These are phyloP conservation scores for Chlamydomonas applanata DNA, from an alignment of 139 green algal species.

Conservation along the genomic window DNA sequence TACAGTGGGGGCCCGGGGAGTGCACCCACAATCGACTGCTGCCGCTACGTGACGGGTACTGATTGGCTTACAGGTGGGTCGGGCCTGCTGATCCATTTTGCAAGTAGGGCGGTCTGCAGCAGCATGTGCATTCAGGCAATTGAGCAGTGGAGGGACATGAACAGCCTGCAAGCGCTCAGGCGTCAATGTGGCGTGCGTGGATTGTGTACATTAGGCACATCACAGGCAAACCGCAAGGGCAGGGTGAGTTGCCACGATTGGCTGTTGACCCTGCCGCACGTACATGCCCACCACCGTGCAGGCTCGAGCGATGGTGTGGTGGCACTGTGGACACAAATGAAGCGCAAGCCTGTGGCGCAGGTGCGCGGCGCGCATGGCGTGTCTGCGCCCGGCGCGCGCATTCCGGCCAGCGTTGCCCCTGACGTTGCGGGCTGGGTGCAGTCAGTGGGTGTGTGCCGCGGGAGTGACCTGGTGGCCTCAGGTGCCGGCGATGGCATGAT, in stretches of 20 bases:
- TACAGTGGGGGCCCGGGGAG: background rate
- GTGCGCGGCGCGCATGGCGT: slow-evolving; percentile 27
- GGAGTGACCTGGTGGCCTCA: slow-evolving; percentile 71
- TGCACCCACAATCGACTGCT: slow-evolving; percentile 4
- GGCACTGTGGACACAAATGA: slow-evolving; percentile 63
- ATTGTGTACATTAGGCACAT: no score
- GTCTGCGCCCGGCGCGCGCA: background rate
- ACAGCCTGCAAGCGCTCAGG: no score
- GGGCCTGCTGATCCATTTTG: background rate
- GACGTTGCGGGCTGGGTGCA: slow-evolving; percentile 70
- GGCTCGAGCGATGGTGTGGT: slow-evolving; percentile 1
- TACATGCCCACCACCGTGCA: no score
- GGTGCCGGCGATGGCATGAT: slow-evolving; percentile 87
- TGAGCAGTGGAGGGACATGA: no score
- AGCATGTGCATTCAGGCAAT: background rate
- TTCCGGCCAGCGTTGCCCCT: background rate
- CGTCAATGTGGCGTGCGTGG: no score
- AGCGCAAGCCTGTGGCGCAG: slow-evolving; percentile 74
- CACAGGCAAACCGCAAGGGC: no score
- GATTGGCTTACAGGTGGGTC: slow-evolving; percentile 71
- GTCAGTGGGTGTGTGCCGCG: slow-evolving; percentile 65
- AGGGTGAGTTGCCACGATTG: no score
- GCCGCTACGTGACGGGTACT: slow-evolving; percentile 53
- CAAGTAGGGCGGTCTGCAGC: background rate
- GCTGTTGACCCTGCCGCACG: no score